Base-by-base conservation (phyloP, 1,139 yeast genomes). In the Protomyces inouyei region DNA sequence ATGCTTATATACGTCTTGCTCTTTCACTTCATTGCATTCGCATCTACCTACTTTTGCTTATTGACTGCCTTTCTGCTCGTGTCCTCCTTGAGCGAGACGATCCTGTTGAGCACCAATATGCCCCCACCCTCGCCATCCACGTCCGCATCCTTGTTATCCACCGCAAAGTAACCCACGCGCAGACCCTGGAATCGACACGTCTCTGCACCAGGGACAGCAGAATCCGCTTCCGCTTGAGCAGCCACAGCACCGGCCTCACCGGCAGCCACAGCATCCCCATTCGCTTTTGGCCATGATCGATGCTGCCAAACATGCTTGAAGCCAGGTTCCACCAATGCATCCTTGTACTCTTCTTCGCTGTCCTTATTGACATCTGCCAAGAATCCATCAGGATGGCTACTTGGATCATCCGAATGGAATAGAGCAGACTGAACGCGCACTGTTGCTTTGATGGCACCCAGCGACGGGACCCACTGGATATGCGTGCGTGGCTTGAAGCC, bases 101-200 rank as follows among this genome's bases (percentile, higher is more conserved):
- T 89, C 75, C 96, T 83, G 77, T 92, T 92, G 74, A 95, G 79
- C 52, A 92, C 82, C 70, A 90, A 77, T 67, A 78, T 80, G 2
- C 67, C 71, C 56, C 82, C 85, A 5, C 48, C 48, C 12, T 16
- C 12, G 23, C 10, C 25, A 18, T 43, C 48, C 48, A 43, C 12
- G 1, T n/a, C 1, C 5, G 80, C 78, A 64, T 90, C 79, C 69
- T 93, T 98, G 72, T 82, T 84, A 74, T 95, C 99, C 76, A 90
- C 77, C 74, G 97, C 87, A 83, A 92, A 95, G 77, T 93, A 93
- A 32, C 98, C 99, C 61, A 90, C 93, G 78, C 99, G 86, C 76
- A 95, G 83, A 37, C 97, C 98, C 79, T 95, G 99, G 89, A 95
- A 95, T 75, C 98, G 84, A 45, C 89, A 88, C n/a, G 95, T 84